Conservation (phyloP, 2,329 filamentous ascomycete species). For the Fonsecaea erecta region DNA sequence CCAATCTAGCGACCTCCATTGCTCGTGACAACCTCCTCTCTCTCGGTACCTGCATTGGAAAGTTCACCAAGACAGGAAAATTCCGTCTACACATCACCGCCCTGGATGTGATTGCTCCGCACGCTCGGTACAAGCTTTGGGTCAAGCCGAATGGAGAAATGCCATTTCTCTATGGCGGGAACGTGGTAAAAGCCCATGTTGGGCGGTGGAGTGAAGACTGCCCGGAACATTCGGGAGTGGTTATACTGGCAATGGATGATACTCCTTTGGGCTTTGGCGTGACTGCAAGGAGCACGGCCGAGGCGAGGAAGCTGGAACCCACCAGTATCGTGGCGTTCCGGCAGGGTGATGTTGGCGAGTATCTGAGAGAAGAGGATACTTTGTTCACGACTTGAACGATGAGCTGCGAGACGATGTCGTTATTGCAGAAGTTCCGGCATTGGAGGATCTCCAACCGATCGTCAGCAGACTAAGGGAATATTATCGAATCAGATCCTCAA, state of each 20-base stretch:
- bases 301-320: constrained; percentile 82
- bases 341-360: constrained; percentile 94
- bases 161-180: constrained; percentile 94
- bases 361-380: constrained; percentile 78
- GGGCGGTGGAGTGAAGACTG: constrained; percentile 88
- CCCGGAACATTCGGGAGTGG: constrained; percentile 87
- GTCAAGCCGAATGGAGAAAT: constrained; percentile 95
- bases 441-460: background rate
- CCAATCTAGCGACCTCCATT: constrained; percentile 87
- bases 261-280: constrained; percentile 88
- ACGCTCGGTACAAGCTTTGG: constrained; percentile 96
- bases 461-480: background rate
- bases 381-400: constrained; percentile 60
- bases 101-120: constrained; percentile 85
- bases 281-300: constrained; percentile 82
- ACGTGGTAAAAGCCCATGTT: constrained; percentile 81
- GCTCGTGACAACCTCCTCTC: constrained; percentile 80
- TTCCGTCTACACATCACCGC: constrained; percentile 92
- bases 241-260: constrained; percentile 91
- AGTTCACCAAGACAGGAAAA: constrained; percentile 96
- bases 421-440: background rate
- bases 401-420: background rate
- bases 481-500: background rate
- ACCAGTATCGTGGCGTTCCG: constrained; percentile 88
- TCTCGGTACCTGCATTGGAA: constrained; percentile 87